Base-by-base conservation (phyloP, 2,329 filamentous ascomycete species). In the Mycosphaerella arachidis region DNA sequence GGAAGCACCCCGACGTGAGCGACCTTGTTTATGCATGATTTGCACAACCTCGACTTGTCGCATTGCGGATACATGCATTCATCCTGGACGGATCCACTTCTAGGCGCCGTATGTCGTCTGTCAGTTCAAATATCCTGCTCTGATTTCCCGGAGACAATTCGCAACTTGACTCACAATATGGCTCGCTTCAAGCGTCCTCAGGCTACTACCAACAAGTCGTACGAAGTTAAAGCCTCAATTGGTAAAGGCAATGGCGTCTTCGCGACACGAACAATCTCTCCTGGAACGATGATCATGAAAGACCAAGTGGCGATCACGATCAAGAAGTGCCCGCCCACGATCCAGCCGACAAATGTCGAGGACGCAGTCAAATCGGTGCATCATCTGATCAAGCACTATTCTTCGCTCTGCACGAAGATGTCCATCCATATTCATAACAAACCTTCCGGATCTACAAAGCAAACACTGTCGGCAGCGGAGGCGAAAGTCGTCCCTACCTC, bases 161-260 rank as follows among this genome's bases (percentile, higher is more conserved):
- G 6, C 37, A n/a, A 6, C 37, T 13, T 2, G 16, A 43, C 3
- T 9, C 37, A 43, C 37, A 16, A 43, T 2, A 43, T 43, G 37
- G 37, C 37, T 43, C 37, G 37, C 37, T 43, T 43, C 37, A 43
- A 43, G 7, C 37, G 16, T 16, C 12, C 37, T 13, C 10, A 6
- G 16, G 37, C 37, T 16, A 2, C 37, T 1, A 43, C 12, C 10
- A 16, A 6, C 12, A 13, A 13, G 16, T 13, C 37, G 16, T 59
- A 59, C 48, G 33, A 45, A 6, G 37, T 60, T 37, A 48, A 55
- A 29, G 37, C 35, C n/a, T 54, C 48, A 3, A 48, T 46, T n/a
- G 54, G 54, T 20, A 59, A 60, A 53, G 60, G 53, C 40, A 52
- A 45, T 54, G 60, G 60, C n/a, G 37, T 62, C 30, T 57, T 59